phyloP scores from a whole-genome alignment of 441 rosid genomes.

The Omphalea diandra region DNA sequence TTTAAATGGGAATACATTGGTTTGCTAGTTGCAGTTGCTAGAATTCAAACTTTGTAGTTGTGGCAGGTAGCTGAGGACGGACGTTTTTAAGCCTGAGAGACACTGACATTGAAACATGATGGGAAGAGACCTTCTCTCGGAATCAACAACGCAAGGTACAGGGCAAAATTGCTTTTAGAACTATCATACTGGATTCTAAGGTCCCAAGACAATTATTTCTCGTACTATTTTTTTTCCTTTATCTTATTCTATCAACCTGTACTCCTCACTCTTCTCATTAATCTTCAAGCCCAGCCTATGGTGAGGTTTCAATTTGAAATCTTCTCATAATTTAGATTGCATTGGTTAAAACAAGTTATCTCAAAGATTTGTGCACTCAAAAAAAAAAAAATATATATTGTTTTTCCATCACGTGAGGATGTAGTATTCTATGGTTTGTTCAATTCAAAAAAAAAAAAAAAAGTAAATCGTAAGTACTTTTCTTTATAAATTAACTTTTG shows the following conservation, averaged over 20 bases:
- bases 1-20: background rate
- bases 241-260: too few species aligned
- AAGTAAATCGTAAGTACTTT: too few species aligned
- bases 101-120: background rate
- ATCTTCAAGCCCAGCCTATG: background rate
- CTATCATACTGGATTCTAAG: background rate
- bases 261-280: background rate
- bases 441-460: too few species aligned
- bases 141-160: conserved; percentile 14
- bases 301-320: background rate
- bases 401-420: too few species aligned
- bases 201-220: background rate
- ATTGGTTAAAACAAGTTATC: too few species aligned
- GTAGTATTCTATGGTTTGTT: too few species aligned
- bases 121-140: background rate
- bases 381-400: too few species aligned
- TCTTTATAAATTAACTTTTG: too few species aligned
- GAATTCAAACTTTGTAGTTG: background rate
- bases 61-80: conserved; percentile 4
- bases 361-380: too few species aligned
- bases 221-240: too few species aligned
- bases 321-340: too few species aligned
- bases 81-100: conserved; percentile 14
- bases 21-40: background rate
- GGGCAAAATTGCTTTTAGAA: background rate